Percentiles rank a stretch among this genome's conserved stretches.
phyloP scores from a whole-genome alignment of 164 flowering plant species.

The Tetrastigma voinierianum region DNA sequence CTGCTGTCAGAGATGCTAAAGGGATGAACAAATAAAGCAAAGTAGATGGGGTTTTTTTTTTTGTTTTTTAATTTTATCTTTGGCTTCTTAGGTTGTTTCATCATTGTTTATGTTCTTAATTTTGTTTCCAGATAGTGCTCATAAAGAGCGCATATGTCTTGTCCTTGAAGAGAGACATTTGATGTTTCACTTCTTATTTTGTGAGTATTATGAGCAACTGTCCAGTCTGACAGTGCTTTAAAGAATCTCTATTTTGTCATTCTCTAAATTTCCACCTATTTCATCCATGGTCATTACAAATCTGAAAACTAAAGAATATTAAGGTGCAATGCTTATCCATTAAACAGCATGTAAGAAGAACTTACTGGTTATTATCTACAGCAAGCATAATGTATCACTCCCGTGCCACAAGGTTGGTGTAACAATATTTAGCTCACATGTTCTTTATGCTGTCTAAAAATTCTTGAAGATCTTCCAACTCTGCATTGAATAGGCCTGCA shows the following conservation, averaged over 20 bases:
- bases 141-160: not conserved
- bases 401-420: not conserved
- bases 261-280: too few species aligned
- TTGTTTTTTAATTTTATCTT: not conserved
- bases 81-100: not conserved
- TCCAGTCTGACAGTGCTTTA: too few species aligned
- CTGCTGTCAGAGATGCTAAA: too few species aligned
- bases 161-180: not conserved
- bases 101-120: not conserved
- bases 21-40: too few species aligned
- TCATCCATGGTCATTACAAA: too few species aligned
- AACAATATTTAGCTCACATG: conserved; percentile 10
- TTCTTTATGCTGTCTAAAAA: conserved; percentile 31
- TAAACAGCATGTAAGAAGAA: not conserved
- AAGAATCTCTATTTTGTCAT: too few species aligned
- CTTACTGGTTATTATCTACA: not conserved
- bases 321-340: too few species aligned
- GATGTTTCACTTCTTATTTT: too few species aligned
- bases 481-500: conserved; percentile 29
- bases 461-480: conserved; percentile 33
- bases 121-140: not conserved
- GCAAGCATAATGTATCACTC: not conserved
- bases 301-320: too few species aligned
- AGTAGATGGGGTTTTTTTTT: not conserved
- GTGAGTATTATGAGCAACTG: too few species aligned